A percentile compares a stretch with the other conserved stretches of the same genome.
These are phyloP conservation scores for Ramularia collo-cygni DNA, from an alignment of 2,329 filamentous ascomycete species.

Conservation along the genomic window DNA sequence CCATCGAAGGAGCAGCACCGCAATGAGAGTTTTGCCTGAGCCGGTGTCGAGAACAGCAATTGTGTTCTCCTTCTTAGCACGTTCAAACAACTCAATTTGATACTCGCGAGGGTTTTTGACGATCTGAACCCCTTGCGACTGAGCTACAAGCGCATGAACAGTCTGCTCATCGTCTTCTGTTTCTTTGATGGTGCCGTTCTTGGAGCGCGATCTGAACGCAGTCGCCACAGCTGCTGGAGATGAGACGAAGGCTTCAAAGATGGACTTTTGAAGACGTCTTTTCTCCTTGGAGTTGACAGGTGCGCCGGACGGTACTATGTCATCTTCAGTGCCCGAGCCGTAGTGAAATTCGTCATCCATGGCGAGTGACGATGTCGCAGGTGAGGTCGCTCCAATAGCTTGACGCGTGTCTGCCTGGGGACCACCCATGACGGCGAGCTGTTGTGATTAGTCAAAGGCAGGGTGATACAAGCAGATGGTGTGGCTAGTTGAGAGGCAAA, in stretches of 20 bases:
- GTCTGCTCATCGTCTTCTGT: constrained; percentile 45
- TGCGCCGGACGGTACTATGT: constrained; percentile 8
- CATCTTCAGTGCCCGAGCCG: constrained; percentile 20
- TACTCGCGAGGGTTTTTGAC: constrained; percentile 81
- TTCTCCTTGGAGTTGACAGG: constrained; percentile 31
- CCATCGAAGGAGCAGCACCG: constrained; percentile 73
- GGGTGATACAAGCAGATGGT: constrained; percentile 3
- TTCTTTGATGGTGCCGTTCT: constrained; percentile 23
- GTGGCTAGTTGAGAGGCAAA: constrained; percentile 4
- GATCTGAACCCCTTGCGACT: constrained; percentile 49
- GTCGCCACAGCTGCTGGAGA: constrained; percentile 37
- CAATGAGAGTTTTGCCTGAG: constrained; percentile 94
- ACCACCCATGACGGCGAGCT: constrained; percentile 7
- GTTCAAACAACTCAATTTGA: constrained; percentile 84
- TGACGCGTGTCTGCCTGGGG: neutral
- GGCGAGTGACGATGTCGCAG: no score
- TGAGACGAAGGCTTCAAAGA: constrained; percentile 37
- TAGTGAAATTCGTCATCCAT: constrained; percentile 5
- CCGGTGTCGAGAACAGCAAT: constrained; percentile 95
- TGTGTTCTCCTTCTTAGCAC: constrained; percentile 74
- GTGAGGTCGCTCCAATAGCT: no score
- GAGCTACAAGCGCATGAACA: constrained; percentile 47
- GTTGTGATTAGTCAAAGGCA: constrained; percentile 3
- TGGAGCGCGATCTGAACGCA: constrained; percentile 35
- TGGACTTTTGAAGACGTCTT: constrained; percentile 35